Percentiles rank a stretch among this genome's conserved stretches.
These are phyloP conservation scores for Letharia columbiana DNA, from an alignment of 495 filamentous ascomycete species.

Conservation along the genomic window DNA sequence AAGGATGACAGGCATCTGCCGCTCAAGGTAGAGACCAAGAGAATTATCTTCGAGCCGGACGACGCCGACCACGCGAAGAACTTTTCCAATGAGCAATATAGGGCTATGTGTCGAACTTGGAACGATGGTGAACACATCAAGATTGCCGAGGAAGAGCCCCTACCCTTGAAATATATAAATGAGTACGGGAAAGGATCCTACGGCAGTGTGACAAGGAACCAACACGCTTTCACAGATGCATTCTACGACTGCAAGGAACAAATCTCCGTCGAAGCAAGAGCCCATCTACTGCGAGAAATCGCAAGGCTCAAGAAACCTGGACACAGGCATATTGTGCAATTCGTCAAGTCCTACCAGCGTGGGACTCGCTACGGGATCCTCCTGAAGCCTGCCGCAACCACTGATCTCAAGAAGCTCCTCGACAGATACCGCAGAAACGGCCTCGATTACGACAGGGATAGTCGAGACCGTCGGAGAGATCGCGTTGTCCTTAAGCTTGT, in stretches of 20 bases:
- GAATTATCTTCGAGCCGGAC: conserved; percentile 10
- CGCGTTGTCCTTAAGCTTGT: conserved; percentile 1
- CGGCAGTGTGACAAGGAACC: conserved; percentile 11
- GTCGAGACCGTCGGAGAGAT: not conserved
- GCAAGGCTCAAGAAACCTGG: conserved; percentile 13
- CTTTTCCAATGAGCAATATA: conserved; percentile 14
- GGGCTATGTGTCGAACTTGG: conserved; percentile 10
- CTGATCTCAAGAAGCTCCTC: conserved; percentile 11
- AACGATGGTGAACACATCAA: conserved; percentile 14
- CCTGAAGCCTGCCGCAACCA: conserved; percentile 19
- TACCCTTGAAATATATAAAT: conserved; percentile 3
- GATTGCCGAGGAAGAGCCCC: conserved; percentile 15
- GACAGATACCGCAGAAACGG: not conserved
- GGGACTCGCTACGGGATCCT: conserved; percentile 15
- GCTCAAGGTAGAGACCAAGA: conserved; percentile 4
- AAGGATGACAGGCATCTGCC: conserved; percentile 8
- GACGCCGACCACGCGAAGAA: not conserved
- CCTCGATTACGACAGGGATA: not conserved
- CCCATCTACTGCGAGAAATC: conserved; percentile 16
- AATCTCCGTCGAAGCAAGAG: conserved; percentile 1
- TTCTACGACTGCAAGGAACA: conserved; percentile 12
- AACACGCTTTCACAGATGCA: conserved; percentile 6
- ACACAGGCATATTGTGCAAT: conserved; percentile 18
- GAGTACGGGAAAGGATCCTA: conserved; percentile 11
- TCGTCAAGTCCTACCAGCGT: conserved; percentile 20